Evolutionary conservation across 768 basidiomycete genomes (phyloP).

Genomic region (Termitomyces sp.): DNA sequence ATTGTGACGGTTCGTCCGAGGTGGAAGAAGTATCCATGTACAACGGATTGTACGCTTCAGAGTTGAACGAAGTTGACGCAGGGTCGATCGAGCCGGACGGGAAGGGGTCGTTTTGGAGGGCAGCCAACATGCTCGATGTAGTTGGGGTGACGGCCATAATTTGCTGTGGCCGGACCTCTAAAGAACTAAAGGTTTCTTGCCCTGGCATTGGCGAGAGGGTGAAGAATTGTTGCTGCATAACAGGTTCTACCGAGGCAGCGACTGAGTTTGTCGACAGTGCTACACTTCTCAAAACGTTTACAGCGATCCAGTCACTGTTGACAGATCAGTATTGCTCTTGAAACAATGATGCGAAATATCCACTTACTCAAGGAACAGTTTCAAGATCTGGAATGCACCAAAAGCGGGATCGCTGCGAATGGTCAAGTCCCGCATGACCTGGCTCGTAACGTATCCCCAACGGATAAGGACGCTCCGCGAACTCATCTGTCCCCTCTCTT

Average conservation of each 20-base stretch:
- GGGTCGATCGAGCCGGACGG: constrained; percentile 64
- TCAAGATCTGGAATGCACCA: constrained; percentile 89
- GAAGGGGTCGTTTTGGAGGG: constrained; percentile 76
- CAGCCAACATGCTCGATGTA: constrained; percentile 88
- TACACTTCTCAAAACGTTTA: constrained; percentile 83
- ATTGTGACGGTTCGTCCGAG: constrained; percentile 65
- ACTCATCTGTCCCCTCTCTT: constrained; percentile 80
- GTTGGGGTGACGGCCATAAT: constrained; percentile 81
- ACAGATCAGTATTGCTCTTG: constrained; percentile 15
- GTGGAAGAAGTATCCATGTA: constrained; percentile 72
- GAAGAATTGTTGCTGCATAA: constrained; percentile 89
- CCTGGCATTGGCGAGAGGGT: constrained; percentile 87
- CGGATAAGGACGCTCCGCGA: constrained; percentile 85
- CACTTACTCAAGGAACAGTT: constrained; percentile 85
- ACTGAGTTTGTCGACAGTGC: constrained; percentile 90
- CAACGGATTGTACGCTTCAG: constrained; percentile 67
- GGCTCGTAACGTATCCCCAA: constrained; percentile 91
- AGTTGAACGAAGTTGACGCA: constrained; percentile 53
- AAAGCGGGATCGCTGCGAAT: constrained; percentile 92
- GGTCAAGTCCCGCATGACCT: constrained; percentile 89
- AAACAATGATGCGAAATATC: not conserved
- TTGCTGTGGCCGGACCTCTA: constrained; percentile 58
- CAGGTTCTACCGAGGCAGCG: constrained; percentile 86
- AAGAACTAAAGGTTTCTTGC: constrained; percentile 69
- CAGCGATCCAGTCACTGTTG: constrained; percentile 83